These are phyloP conservation scores for Alternaria arborescens DNA, from an alignment of 2,329 filamentous ascomycete species.

Conservation along the genomic window DNA sequence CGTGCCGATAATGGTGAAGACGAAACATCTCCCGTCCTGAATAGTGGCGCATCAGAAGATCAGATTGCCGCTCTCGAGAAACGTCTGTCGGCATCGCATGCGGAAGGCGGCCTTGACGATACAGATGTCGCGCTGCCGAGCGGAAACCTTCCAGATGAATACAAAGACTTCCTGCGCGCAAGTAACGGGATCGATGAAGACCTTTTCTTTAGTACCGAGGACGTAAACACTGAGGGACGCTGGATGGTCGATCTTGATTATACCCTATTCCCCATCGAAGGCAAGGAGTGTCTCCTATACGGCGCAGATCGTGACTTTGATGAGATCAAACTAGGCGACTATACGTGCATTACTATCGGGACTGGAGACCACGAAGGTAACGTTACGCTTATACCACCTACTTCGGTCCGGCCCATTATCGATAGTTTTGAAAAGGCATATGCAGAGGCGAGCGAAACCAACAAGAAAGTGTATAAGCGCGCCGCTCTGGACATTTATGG, in stretches of 20 bases:
- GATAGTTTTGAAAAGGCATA: constrained; percentile 7
- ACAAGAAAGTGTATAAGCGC: constrained; percentile 7
- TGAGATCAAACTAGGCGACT: background rate
- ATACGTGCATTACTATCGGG: constrained; percentile 6
- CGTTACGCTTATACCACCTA: constrained; percentile 9
- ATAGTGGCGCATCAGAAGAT: background rate
- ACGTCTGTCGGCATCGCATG: background rate
- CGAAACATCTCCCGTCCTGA: background rate
- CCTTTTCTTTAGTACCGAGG: constrained; percentile 1
- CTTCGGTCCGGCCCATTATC: background rate
- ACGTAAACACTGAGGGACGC: background rate
- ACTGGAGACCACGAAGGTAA: constrained; percentile 13
- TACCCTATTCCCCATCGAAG: background rate
- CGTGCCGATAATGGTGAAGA: background rate
- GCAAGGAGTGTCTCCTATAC: background rate
- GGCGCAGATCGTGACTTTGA: background rate
- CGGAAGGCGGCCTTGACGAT: background rate
- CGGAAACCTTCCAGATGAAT: constrained; percentile 10
- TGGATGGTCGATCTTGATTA: background rate
- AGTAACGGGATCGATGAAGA: constrained; percentile 12
- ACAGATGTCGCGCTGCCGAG: background rate
- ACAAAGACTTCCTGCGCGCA: constrained; percentile 10
- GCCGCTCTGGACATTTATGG: constrained; percentile 16
- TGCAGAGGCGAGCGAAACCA: constrained; percentile 1
- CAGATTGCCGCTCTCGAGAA: constrained; percentile 7